Conservation (phyloP, 257 asterid species). For the Echites panduratus region DNA sequence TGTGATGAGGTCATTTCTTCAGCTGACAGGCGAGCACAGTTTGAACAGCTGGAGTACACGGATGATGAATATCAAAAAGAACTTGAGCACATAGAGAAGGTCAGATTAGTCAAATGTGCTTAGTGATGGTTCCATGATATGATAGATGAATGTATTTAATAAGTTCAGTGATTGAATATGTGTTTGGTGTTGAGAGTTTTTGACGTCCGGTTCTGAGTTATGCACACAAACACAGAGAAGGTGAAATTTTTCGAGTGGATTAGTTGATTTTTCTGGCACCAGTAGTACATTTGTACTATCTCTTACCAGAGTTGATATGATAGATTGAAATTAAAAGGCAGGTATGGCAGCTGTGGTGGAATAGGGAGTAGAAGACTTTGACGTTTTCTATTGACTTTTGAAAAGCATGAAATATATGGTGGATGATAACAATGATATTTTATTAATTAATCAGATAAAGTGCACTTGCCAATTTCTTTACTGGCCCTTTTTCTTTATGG, state of each 20-base stretch:
- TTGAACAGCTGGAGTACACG: slow-evolving; percentile 82
- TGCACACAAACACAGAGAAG: not conserved
- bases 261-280: too few relatives aligned
- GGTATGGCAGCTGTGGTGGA: not conserved
- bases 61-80: slow-evolving; percentile 97
- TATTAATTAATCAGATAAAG: not conserved
- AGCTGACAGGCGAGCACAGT: slow-evolving; percentile 99
- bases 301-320: not conserved
- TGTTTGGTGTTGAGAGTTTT: not conserved
- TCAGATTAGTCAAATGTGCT: slow-evolving; percentile 14
- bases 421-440: not conserved
- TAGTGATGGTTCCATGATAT: not conserved
- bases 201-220: not conserved
- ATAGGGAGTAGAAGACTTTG: not conserved
- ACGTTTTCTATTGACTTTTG: too few relatives aligned
- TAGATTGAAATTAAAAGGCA: not conserved
- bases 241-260: not conserved
- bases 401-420: not conserved
- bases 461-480: not conserved
- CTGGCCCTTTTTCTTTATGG: not conserved
- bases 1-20: slow-evolving; percentile 25
- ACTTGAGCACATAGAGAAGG: slow-evolving; percentile 97
- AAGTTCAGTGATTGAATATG: not conserved
- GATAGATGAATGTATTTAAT: not conserved
- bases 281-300: not conserved